Percentiles rank a stretch among this genome's conserved stretches.
Conservation (phyloP, 2,329 filamentous ascomycete species). For the Orbilia quercus region DNA sequence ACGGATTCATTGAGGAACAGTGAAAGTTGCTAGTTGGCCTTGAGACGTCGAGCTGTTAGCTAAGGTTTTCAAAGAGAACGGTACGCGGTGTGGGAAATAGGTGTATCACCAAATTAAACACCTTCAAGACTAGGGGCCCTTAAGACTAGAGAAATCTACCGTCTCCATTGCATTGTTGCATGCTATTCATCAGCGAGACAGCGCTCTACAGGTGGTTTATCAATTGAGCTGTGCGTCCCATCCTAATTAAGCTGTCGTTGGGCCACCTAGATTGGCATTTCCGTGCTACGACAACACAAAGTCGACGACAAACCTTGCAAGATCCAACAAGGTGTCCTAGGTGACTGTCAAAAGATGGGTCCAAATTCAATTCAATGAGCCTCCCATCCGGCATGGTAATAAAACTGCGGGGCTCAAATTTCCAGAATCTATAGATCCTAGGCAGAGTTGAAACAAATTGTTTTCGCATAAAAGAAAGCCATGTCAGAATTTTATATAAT, state of each 20-base stretch:
- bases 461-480: conserved; percentile 17
- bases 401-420: conserved; percentile 29
- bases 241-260: background rate
- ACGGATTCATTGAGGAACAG: too few relatives aligned
- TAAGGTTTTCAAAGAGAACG: conserved; percentile 24
- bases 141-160: too few relatives aligned
- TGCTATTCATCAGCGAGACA: too few relatives aligned
- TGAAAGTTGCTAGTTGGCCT: too few relatives aligned
- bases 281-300: conserved; percentile 29
- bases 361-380: conserved; percentile 27
- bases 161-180: too few relatives aligned
- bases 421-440: background rate
- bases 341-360: too few relatives aligned
- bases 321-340: conserved; percentile 48
- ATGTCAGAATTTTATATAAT: conserved; percentile 25
- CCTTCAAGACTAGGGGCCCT: too few relatives aligned
- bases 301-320: conserved; percentile 34
- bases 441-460: conserved; percentile 21
- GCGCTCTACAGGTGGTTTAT: too few relatives aligned
- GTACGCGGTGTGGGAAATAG: background rate
- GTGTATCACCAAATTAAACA: too few relatives aligned
- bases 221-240: background rate
- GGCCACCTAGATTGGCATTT: conserved; percentile 1
- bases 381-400: conserved; percentile 18
- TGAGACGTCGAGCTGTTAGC: background rate